Base-by-base conservation (phyloP, 805 yeast species). In the Cyberlindnera veronae region DNA sequence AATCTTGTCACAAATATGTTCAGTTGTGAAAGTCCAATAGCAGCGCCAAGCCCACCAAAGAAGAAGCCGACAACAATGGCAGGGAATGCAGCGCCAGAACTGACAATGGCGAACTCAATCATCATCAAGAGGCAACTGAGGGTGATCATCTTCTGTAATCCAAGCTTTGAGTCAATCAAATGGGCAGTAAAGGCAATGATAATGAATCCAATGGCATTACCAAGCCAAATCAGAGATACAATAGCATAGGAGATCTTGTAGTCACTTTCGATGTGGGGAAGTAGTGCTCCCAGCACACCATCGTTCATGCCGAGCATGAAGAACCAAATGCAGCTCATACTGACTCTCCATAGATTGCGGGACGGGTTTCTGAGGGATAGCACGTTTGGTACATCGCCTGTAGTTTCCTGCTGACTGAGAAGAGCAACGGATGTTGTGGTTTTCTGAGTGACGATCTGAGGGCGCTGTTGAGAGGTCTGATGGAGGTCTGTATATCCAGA, bases 31-130 rank as follows among this genome's bases (percentile, higher is more conserved):
- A 72, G 47, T 4, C 69, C 68, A 23, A 66, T 57, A 2, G 81
- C 82, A 24, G 66, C 48, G 8, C 82, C 84, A 19, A 72, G 45
- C 0, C 84, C 84, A n/a, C 79, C 79, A 51, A 76, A 61, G 59
- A 73, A 72, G 49, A 71, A 77, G 0, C 70, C 79, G 18, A 66
- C 55, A 5, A 69, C 75, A 27, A 73, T 67, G 1, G 67, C 66
- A 0, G 76, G 72, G 46, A 73, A 78, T 14, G 54, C 54, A 2
- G 74, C 64, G 2, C 81, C 81, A 12, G 73, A 58, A n/a, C 69
- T 48, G 13, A 74, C 68, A 4, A 76, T 51, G 0, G 70, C 60
- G 49, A 63, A 74, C 71, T 69, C 69, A 5, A 69, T 41, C 6
- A 61, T 45, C 22, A 68, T 61, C 4, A 59, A 51, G 1, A 53